These are phyloP conservation scores for Tylopilus cervinicoccineus DNA, from an alignment of 768 basidiomycete genomes.

Conservation along the genomic window DNA sequence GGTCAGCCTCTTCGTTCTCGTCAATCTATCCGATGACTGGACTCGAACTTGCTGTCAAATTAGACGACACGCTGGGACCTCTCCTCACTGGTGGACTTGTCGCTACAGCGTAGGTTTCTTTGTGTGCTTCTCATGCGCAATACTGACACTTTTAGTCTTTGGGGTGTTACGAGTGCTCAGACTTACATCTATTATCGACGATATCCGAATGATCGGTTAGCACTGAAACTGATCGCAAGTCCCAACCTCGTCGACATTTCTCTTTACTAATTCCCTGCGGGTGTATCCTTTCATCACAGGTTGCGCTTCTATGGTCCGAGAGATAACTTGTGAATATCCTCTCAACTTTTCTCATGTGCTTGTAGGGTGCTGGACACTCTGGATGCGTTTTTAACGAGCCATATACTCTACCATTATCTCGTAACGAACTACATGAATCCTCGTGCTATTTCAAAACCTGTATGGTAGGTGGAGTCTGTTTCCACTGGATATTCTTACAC, in stretches of 20 bases:
- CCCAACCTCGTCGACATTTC: neutral
- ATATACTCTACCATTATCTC: slow-evolving; percentile 56
- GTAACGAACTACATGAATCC: slow-evolving; percentile 50
- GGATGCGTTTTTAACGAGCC: slow-evolving; percentile 46
- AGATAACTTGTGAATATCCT: neutral
- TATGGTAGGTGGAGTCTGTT: slow-evolving; percentile 36
- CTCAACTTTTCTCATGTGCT: neutral
- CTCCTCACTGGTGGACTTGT: slow-evolving; percentile 52
- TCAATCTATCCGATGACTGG: neutral
- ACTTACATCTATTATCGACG: slow-evolving; percentile 47
- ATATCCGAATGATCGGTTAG: slow-evolving; percentile 30
- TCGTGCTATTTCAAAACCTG: slow-evolving; percentile 36
- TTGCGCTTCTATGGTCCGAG: slow-evolving; percentile 16
- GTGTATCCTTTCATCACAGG: slow-evolving; percentile 27
- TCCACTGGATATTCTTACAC: neutral
- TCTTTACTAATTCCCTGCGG: slow-evolving; percentile 32
- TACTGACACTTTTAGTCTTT: slow-evolving; percentile 37
- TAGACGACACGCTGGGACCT: slow-evolving; percentile 47
- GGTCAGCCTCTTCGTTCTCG: neutral
- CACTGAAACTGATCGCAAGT: slow-evolving; percentile 38
- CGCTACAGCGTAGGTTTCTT: slow-evolving; percentile 45
- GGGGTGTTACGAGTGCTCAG: slow-evolving; percentile 53
- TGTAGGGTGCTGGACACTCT: slow-evolving; percentile 46
- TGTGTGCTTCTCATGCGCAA: neutral
- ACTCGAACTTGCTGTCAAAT: slow-evolving; percentile 28